phyloP scores from a whole-genome alignment of 495 filamentous ascomycete species.

The Hyaloscypha hepaticicola region DNA sequence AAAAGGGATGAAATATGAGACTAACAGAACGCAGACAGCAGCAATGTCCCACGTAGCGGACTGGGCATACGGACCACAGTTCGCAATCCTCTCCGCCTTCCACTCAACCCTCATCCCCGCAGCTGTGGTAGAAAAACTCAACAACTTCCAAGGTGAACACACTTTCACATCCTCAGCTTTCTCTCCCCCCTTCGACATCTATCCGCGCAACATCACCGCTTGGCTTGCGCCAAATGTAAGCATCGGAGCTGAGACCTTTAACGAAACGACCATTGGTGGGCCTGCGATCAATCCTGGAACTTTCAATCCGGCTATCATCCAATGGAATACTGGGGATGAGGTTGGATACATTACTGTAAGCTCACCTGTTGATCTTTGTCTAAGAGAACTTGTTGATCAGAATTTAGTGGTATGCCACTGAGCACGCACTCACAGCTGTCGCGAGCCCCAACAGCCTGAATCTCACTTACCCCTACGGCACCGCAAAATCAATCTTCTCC shows the following conservation, averaged over 20 bases:
- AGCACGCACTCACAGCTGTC: constrained; percentile 36
- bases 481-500: constrained; percentile 16
- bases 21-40: constrained; percentile 23
- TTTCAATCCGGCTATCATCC: constrained; percentile 42
- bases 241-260: constrained; percentile 41
- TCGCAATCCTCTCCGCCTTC: constrained; percentile 36
- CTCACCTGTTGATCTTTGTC: neutral
- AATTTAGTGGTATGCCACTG: constrained; percentile 31
- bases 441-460: constrained; percentile 34
- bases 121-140: constrained; percentile 27
- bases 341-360: constrained; percentile 24
- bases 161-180: constrained; percentile 37
- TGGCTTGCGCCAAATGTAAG: constrained; percentile 41
- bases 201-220: constrained; percentile 41
- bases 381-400: no score
- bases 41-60: constrained; percentile 42
- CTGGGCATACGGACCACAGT: constrained; percentile 40
- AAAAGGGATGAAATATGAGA: neutral
- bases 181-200: constrained; percentile 42
- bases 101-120: constrained; percentile 33
- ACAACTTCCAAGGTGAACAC: constrained; percentile 39
- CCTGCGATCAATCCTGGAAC: constrained; percentile 35
- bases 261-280: constrained; percentile 40
- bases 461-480: constrained; percentile 41
- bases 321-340: constrained; percentile 37